Conservation (phyloP, 345 rosid species). For the Pugionium dolabratum region DNA sequence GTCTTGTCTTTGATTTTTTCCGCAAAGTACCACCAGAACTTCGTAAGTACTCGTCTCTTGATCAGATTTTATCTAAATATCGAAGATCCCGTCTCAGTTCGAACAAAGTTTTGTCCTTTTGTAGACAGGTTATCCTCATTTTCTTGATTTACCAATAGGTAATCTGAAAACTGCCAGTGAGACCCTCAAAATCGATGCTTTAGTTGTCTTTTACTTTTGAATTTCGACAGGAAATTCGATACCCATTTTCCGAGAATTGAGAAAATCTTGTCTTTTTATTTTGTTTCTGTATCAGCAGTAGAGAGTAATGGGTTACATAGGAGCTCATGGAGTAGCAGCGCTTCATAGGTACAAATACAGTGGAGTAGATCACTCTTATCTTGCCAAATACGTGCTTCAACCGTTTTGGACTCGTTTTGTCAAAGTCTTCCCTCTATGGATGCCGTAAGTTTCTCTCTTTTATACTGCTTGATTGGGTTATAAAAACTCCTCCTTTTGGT, state of each 20-base stretch:
- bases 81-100: constrained; percentile 3
- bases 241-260: constrained; percentile 3
- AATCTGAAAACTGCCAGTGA: constrained; percentile 3
- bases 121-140: constrained; percentile 8
- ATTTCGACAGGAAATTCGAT: neutral
- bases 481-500: neutral
- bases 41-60: constrained; percentile 31
- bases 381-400: constrained; percentile 89
- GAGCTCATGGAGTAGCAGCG: constrained; percentile 79
- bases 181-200: constrained; percentile 32
- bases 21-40: constrained; percentile 11
- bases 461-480: neutral
- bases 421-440: constrained; percentile 93
- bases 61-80: constrained; percentile 9
- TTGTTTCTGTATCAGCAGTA: constrained; percentile 10
- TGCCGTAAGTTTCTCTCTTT: constrained; percentile 71
- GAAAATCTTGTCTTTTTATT: neutral
- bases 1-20: constrained; percentile 3
- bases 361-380: constrained; percentile 84
- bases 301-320: constrained; percentile 78
- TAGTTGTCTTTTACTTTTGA: constrained; percentile 10
- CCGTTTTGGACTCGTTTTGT: constrained; percentile 90
- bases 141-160: constrained; percentile 6
- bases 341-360: constrained; percentile 89
- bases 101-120: constrained; percentile 30